Conservation (phyloP, 257 asterid genomes). For the Solanum appendiculatum region DNA sequence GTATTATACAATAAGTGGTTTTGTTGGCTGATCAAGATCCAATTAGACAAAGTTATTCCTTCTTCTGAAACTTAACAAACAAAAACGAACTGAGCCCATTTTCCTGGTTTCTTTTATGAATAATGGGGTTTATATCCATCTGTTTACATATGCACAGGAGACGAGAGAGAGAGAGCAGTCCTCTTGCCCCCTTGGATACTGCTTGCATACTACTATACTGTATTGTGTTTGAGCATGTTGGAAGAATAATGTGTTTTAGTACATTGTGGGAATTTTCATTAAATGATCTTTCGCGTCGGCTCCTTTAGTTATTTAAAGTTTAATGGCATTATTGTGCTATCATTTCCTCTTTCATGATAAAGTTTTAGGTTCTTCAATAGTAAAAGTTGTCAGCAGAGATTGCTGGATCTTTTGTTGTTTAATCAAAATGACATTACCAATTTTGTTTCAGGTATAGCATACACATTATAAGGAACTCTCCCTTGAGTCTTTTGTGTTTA, state of each 20-base stretch:
- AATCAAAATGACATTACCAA: background rate
- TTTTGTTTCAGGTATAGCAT: conserved; percentile 2
- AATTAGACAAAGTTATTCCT: background rate
- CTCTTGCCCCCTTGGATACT: background rate
- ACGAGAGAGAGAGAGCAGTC: background rate
- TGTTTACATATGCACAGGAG: background rate
- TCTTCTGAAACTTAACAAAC: background rate
- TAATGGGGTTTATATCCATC: background rate
- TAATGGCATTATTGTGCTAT: background rate
- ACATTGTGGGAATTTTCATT: background rate
- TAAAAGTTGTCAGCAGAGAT: background rate
- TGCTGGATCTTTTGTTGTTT: background rate
- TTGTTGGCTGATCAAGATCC: background rate
- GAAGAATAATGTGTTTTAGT: background rate
- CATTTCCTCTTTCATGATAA: background rate
- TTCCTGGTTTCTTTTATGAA: background rate
- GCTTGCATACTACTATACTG: background rate
- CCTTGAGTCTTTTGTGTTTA: background rate
- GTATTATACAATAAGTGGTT: background rate
- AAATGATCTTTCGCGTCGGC: background rate
- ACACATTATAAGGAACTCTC: background rate
- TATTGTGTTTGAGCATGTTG: background rate
- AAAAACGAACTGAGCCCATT: background rate
- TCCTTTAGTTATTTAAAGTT: background rate
- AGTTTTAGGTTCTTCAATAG: background rate